These are phyloP conservation scores for Ustilago loliicola DNA, from an alignment of 1,284 basidiomycete species.

Conservation along the genomic window DNA sequence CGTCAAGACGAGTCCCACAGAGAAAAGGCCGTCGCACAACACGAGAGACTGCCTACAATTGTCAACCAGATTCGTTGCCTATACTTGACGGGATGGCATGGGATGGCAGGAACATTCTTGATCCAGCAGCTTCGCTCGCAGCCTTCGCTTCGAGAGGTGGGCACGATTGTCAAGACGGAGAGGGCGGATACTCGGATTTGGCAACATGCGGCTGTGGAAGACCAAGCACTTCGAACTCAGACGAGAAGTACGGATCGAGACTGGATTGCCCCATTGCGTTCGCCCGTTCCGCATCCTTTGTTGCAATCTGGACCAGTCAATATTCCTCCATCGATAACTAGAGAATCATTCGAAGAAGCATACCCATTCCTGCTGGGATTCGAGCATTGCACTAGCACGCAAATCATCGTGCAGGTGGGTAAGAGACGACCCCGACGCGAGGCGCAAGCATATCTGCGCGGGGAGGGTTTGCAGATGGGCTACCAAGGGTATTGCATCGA, in stretches of 20 bases:
- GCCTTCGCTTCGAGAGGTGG: slow-evolving; percentile 17
- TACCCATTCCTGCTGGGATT: slow-evolving; percentile 3
- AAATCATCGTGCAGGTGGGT: slow-evolving; percentile 42
- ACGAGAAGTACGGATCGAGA: not conserved
- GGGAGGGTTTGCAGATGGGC: slow-evolving; percentile 47
- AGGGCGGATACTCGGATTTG: slow-evolving; percentile 45
- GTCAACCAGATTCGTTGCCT: slow-evolving; percentile 25
- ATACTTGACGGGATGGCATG: slow-evolving; percentile 41
- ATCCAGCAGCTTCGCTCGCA: slow-evolving; percentile 42
- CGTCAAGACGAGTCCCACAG: not conserved
- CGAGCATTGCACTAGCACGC: slow-evolving; percentile 21
- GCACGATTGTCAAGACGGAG: slow-evolving; percentile 47
- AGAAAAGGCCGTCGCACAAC: not conserved
- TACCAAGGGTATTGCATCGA: slow-evolving; percentile 42
- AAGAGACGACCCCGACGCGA: slow-evolving; percentile 18
- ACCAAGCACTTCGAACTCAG: slow-evolving; percentile 1
- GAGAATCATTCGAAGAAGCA: not conserved
- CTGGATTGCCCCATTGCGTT: not conserved
- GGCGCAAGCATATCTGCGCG: slow-evolving; percentile 22
- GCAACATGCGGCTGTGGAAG: slow-evolving; percentile 33
- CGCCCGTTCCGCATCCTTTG: not conserved
- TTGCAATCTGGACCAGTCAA: not conserved
- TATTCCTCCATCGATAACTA: not conserved
- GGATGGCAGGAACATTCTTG: slow-evolving; percentile 40
- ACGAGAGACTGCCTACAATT: not conserved